Evolutionary conservation across 768 basidiomycete genomes (phyloP), one percentile per base, ranked within the genome.

Genomic region (Kwoniella dejecticola): DNA sequence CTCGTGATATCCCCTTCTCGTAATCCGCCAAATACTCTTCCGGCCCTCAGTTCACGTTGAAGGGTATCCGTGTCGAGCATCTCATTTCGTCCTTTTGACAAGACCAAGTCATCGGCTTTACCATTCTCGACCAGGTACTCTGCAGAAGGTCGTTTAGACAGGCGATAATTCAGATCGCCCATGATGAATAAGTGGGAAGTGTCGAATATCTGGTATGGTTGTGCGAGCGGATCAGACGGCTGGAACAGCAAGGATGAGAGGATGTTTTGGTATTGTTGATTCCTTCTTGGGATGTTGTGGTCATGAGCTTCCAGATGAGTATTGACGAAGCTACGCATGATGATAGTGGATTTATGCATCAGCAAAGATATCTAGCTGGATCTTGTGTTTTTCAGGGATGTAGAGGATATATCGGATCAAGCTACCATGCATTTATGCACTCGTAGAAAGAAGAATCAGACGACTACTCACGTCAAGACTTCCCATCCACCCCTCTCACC

Each of bases 101-200:
- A 52, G 29, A 62, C 60, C 2, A 69, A 23, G 19, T 68, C 67
- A 23, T 70, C 63, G 7, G 52, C 54, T 17, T 47, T 57, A 31
- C 46, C 57, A 5, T 57, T 53, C 29, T 67, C 69, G 6, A 19
- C 27, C 12, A 63, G 60, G 5, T 48, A 49, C 27, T 57, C 62
- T 15, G 52, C 48, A 10, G 58, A 40, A 17, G 45, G 82, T 64
- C 62, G 42, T 42, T 60, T 52, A 6, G 56, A 41, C 1, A 98
- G 78, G 15, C 93, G 86, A 79, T 93, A 96, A 79, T 97, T 97
- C 64, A 96, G 84, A 79, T 97, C 94, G 5, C 95, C 95, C 31
- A 96, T 83, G 76, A 96, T 83, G 83, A 97, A 96, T 0, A 96
- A 83, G 77, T 97, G 91, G 12, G 91, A 90, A 0, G 92, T 89